Conservation (phyloP, 202 grass and related monocot species). For the Carex arenaria region DNA sequence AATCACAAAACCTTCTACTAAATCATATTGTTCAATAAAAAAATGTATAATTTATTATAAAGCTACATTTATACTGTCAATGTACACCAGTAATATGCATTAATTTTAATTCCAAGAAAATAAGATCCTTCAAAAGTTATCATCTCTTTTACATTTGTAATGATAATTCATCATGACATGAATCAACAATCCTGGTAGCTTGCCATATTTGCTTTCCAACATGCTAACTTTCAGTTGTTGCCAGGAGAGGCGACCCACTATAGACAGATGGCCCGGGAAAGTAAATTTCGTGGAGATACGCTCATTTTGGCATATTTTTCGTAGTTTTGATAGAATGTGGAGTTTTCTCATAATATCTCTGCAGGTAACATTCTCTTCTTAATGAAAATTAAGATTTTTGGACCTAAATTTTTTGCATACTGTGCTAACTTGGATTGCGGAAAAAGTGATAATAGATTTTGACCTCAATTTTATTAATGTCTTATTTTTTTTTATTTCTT, state of each 20-base stretch:
- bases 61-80: neutral
- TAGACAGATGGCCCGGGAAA: conserved; percentile 64
- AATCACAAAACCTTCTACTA: neutral
- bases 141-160: neutral
- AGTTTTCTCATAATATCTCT: conserved; percentile 84
- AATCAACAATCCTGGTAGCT: neutral
- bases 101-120: neutral
- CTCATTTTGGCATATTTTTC: conserved; percentile 96
- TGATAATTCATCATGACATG: conserved; percentile 1
- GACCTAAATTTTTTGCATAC: conserved; percentile 15
- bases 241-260: conserved; percentile 39
- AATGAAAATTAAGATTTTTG: neutral
- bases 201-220: neutral
- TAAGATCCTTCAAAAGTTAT: neutral
- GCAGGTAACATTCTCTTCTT: conserved; percentile 47
- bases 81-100: neutral
- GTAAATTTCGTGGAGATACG: conserved; percentile 93
- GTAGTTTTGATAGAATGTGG: conserved; percentile 97
- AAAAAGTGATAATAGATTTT: neutral
- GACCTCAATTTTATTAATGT: conserved; percentile 18
- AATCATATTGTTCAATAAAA: neutral
- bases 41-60: neutral
- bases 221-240: neutral
- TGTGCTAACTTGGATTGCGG: neutral
- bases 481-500: conserved; percentile 14